Evolutionary conservation across 2,329 filamentous ascomycete genomes (phyloP).

Genomic region (Neofusicoccum sp.): DNA sequence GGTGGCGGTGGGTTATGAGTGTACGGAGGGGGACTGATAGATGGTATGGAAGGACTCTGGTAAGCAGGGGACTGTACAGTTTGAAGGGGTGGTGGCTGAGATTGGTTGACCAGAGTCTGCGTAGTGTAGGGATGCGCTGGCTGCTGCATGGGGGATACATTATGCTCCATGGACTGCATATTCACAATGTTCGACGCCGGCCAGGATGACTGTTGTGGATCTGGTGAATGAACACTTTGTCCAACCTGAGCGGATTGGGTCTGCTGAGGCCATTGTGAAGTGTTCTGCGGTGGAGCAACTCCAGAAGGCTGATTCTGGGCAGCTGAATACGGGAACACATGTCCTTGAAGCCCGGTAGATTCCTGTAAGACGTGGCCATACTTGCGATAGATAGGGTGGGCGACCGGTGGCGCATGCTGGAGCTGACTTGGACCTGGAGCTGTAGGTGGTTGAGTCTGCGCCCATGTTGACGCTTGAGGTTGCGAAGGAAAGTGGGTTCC

Average conservation of each 20-base stretch:
- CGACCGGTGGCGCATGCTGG: background rate
- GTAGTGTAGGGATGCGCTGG: background rate
- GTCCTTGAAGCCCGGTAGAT: background rate
- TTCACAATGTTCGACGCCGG: background rate
- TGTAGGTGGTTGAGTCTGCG: background rate
- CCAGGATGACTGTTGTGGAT: background rate
- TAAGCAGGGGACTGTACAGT: background rate
- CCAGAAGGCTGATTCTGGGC: background rate
- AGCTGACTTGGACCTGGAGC: background rate
- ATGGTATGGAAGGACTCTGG: background rate
- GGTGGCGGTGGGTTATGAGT: background rate
- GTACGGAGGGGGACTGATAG: constrained; percentile 10
- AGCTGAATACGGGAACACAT: background rate
- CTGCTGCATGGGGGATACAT: background rate
- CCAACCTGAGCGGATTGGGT: background rate
- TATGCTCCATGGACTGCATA: background rate
- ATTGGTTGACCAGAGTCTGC: background rate
- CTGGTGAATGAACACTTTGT: background rate
- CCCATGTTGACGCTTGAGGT: background rate
- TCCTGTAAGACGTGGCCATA: constrained; percentile 1
- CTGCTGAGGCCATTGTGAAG: background rate
- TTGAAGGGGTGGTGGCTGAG: background rate
- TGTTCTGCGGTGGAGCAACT: background rate
- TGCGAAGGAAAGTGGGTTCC: background rate
- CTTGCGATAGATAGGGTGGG: constrained; percentile 8